These are phyloP conservation scores for Tilletia setariae DNA, from an alignment of 1,284 basidiomycete genomes.

Conservation along the genomic window DNA sequence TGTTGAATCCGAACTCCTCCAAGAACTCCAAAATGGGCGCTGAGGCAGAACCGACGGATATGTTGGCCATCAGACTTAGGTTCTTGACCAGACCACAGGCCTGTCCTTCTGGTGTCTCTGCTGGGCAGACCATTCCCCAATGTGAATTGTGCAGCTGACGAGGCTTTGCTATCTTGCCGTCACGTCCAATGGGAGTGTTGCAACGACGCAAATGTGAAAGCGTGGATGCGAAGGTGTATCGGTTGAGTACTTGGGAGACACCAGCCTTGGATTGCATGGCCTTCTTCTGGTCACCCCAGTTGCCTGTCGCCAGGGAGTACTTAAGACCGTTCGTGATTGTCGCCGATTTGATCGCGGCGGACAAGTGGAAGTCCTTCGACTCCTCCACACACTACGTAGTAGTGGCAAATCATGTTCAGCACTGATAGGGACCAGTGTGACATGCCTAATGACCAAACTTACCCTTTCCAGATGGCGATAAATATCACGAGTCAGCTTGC, in stretches of 20 bases:
- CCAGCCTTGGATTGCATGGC: constrained; percentile 93
- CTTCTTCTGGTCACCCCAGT: constrained; percentile 98
- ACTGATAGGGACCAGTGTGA: background rate
- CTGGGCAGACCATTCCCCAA: constrained; percentile 96
- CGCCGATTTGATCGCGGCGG: constrained; percentile 83
- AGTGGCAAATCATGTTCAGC: background rate
- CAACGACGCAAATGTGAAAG: constrained; percentile 95
- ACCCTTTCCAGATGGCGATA: constrained; percentile 96
- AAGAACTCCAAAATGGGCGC: constrained; percentile 97
- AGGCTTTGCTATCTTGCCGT: constrained; percentile 98
- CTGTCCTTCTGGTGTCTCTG: constrained; percentile 98
- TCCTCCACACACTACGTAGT: constrained; percentile 74
- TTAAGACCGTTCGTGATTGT: constrained; percentile 97
- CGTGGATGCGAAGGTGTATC: constrained; percentile 98
- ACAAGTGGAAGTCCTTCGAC: constrained; percentile 90
- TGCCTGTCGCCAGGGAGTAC: constrained; percentile 96
- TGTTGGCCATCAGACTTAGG: constrained; percentile 93
- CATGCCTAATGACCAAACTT: constrained; percentile 25
- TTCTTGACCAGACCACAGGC: constrained; percentile 99
- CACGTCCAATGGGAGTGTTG: constrained; percentile 95
- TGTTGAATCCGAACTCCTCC: constrained; percentile 76
- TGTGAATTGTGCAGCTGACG: constrained; percentile 99
- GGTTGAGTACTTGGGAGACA: constrained; percentile 96
- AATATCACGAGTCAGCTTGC: constrained; percentile 93
- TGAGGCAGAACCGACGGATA: constrained; percentile 93